A percentile compares a stretch with the other conserved stretches of the same genome.
Conservation (phyloP, 75 land plant species). For the Larix kaempferi region DNA sequence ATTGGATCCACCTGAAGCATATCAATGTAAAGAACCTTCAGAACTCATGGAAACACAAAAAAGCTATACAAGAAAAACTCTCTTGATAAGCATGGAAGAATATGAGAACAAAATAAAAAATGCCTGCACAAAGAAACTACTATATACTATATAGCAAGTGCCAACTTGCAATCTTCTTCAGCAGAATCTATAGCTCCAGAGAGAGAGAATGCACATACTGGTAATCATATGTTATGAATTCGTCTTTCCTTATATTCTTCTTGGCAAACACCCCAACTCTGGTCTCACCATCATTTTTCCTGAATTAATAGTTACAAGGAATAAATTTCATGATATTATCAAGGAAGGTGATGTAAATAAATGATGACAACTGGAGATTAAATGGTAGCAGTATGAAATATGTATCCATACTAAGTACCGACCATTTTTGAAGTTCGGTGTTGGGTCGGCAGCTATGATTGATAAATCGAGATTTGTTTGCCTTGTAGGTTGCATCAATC, state of each 20-base stretch:
- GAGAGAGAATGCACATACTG: conserved; percentile 50
- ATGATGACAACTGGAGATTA: not conserved
- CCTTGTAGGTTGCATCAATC: conserved; percentile 95
- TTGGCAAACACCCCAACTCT: conserved; percentile 92
- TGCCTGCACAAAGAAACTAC: not conserved
- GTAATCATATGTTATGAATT: conserved; percentile 85
- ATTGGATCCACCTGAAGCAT: conserved; percentile 84
- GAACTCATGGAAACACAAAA: not conserved
- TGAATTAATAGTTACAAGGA: conserved; percentile 18
- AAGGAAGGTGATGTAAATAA: not conserved
- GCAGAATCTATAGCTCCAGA: not conserved
- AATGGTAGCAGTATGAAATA: not conserved
- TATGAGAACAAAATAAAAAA: not conserved
- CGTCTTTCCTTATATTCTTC: conserved; percentile 65
- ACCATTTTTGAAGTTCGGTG: conserved; percentile 98
- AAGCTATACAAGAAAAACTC: not conserved
- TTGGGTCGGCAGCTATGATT: conserved; percentile 94
- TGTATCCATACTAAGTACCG: not conserved
- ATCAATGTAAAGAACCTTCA: not conserved
- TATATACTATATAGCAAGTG: not conserved
- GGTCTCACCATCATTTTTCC: conserved; percentile 86
- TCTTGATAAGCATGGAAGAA: not conserved
- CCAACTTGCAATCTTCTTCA: conserved; percentile 3
- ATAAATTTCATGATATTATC: not conserved
- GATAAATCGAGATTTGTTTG: conserved; percentile 84